Base-by-base conservation (phyloP, 225 moss, liverwort and hornwort genomes). In the Asterella californica region DNA sequence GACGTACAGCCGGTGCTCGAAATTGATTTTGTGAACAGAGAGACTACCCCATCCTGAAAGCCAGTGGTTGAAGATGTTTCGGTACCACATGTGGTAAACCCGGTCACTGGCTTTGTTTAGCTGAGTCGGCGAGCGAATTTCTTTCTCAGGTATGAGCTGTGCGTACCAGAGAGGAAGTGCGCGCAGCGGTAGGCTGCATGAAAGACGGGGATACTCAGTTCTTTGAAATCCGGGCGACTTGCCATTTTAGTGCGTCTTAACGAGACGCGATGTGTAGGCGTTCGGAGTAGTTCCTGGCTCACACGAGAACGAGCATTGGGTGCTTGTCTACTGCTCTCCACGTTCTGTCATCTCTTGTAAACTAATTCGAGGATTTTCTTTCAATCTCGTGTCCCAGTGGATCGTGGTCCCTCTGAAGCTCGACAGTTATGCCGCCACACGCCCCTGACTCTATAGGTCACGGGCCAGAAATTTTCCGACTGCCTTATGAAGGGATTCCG, bases 381-480 rank as follows among this genome's bases (percentile, higher is more conserved):
- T 66, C 78, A 48, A 1, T 65, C 64, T 63, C 27, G 47, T 65
- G 42, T 63, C 33, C 10, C 79, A 79, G 78, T 9, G 66, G 68
- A 79, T 79, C 79, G 52, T 33, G 49, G 30, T 53, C 33, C 0
- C 25, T 24, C 24, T 68, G 67, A 60, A 70, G 79, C 34, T 79
- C 52, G 79, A 69, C 73, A 45, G 81, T 76, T 49, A 87, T 87
- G 87, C 84, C 87, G 84, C 87, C 87, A 30, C 87, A 87, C 77
- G 84, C 84, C 34, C 82, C 84, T 54, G 60, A 84, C 18, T 54
- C 84, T 27, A 29, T 54, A 25, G 75, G 55, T 71, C 81, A 72
- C 6, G 83, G 71, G 75, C 7, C 70, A 22, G 67, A 80, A 42
- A 49, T 0, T 22, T 65, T 76, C 15, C 76, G 49, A 45, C 36